These are phyloP conservation scores for Phytophthora pluvialis DNA, from an alignment of 352 stramenopile genomes.

Conservation along the genomic window DNA sequence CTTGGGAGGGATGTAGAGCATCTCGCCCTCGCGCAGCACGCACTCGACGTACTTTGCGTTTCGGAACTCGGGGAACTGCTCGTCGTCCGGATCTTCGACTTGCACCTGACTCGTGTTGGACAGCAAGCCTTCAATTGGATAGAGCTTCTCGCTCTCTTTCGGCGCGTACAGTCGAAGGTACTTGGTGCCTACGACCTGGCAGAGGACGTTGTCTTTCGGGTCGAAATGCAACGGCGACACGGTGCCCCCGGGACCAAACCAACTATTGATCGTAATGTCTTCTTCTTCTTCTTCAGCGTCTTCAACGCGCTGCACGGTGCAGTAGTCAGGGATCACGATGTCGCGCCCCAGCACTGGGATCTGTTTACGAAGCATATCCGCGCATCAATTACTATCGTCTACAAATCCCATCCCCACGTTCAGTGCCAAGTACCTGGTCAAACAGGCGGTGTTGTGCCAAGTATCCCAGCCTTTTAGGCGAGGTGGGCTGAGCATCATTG, in stretches of 20 bases:
- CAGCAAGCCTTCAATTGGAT: conserved; percentile 84
- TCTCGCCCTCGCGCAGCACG: conserved; percentile 70
- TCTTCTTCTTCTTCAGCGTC: conserved; percentile 48
- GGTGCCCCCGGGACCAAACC: conserved; percentile 84
- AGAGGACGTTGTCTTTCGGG: conserved; percentile 90
- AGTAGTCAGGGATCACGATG: conserved; percentile 91
- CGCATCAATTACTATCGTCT: conserved; percentile 15
- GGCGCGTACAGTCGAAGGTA: conserved; percentile 86
- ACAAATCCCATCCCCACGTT: not conserved
- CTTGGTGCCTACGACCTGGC: conserved; percentile 86
- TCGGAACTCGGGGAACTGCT: conserved; percentile 60
- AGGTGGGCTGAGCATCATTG: not conserved
- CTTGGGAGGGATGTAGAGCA: conserved; percentile 89
- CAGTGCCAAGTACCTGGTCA: conserved; percentile 68
- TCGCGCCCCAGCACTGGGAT: conserved; percentile 81
- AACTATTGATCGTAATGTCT: conserved; percentile 86
- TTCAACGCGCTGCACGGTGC: conserved; percentile 62
- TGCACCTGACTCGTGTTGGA: conserved; percentile 86
- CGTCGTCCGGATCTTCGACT: conserved; percentile 57
- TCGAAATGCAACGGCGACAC: conserved; percentile 91
- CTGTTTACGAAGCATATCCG: conserved; percentile 35
- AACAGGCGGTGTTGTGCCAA: conserved; percentile 92
- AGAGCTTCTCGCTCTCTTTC: conserved; percentile 71
- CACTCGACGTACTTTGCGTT: conserved; percentile 73
- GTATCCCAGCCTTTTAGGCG: conserved; percentile 57